These are phyloP conservation scores for Candida gorgasii DNA, from an alignment of 805 yeast genomes.

Conservation along the genomic window DNA sequence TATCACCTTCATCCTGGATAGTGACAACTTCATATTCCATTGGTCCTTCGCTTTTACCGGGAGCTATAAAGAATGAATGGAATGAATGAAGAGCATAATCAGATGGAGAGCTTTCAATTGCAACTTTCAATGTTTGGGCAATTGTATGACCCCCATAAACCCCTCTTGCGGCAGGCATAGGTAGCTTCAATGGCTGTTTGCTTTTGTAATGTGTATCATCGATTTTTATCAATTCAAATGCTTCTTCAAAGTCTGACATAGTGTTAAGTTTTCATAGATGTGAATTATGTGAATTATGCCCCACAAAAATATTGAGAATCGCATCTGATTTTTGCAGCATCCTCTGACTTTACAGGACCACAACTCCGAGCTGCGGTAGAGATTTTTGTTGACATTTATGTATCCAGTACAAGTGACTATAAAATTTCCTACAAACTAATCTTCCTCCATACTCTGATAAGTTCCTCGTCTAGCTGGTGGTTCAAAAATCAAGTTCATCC, in stretches of 20 bases:
- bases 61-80: constrained; percentile 60
- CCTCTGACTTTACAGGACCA: not conserved
- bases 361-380: too few relatives aligned
- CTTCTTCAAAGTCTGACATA: constrained; percentile 26
- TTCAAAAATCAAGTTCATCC: constrained; percentile 24
- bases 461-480: not conserved
- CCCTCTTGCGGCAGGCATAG: constrained; percentile 54
- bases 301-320: constrained; percentile 1
- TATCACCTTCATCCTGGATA: constrained; percentile 54
- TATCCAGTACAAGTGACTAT: too few relatives aligned
- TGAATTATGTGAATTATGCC: too few relatives aligned
- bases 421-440: too few relatives aligned
- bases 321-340: constrained; percentile 1
- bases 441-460: too few relatives aligned
- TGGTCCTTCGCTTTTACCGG: constrained; percentile 49
- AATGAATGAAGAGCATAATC: constrained; percentile 54
- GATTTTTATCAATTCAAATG: constrained; percentile 26
- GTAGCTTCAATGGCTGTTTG: constrained; percentile 34
- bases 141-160: constrained; percentile 71
- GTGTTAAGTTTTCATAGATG: not conserved
- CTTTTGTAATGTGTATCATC: constrained; percentile 33
- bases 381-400: too few relatives aligned
- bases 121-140: constrained; percentile 65
- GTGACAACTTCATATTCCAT: constrained; percentile 55
- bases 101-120: constrained; percentile 45